Percentiles rank a stretch among this genome's conserved stretches.
phyloP scores from a whole-genome alignment of 1,284 basidiomycete genomes.

The Cutaneotrichosporon daszewskae region DNA sequence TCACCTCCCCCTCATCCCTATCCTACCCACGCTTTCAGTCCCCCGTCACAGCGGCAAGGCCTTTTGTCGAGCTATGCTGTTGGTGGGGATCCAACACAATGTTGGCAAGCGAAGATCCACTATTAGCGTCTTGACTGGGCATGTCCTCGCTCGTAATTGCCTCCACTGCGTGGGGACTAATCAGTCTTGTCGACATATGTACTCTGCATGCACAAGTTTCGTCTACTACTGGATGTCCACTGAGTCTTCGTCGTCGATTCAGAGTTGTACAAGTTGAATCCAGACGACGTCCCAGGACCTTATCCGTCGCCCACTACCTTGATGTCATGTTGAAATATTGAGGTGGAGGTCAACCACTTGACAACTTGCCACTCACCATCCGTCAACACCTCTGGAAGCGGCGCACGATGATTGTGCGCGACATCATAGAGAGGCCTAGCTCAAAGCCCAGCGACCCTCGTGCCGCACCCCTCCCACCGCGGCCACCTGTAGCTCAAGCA shows the following conservation, averaged over 20 bases:
- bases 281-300: too few species aligned
- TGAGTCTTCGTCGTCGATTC: neutral
- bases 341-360: conserved; percentile 6
- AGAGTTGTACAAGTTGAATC: too few species aligned
- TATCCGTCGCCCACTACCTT: neutral
- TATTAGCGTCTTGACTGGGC: conserved; percentile 33
- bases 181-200: conserved; percentile 36
- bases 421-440: conserved; percentile 28
- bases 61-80: conserved; percentile 31
- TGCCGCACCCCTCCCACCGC: conserved; percentile 8
- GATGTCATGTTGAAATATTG: neutral
- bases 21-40: conserved; percentile 31
- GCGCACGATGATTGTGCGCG: conserved; percentile 25
- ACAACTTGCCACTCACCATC: neutral
- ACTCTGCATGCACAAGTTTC: conserved; percentile 2
- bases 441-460: conserved; percentile 8
- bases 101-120: conserved; percentile 27
- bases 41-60: conserved; percentile 29
- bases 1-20: neutral
- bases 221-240: neutral
- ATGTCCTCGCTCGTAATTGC: conserved; percentile 29
- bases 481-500: conserved; percentile 12
- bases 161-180: conserved; percentile 39
- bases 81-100: conserved; percentile 19
- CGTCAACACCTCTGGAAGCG: neutral